Conservation (phyloP, 2,329 filamentous ascomycete species). For the Colletotrichum endophyticum region DNA sequence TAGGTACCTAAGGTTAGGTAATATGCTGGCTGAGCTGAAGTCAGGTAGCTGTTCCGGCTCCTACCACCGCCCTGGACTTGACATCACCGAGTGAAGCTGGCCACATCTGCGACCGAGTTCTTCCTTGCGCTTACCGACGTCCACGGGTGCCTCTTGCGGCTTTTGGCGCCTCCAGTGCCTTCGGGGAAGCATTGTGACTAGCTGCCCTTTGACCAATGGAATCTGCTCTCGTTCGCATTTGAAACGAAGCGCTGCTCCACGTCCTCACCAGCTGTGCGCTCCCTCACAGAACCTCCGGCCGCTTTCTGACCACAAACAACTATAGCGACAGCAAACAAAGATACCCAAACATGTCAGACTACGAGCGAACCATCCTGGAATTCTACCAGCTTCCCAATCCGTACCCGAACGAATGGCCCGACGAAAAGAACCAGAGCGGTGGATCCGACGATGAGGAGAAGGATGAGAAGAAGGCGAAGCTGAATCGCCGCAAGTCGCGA, state of each 20-base stretch:
- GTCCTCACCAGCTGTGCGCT: background rate
- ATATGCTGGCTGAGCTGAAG: background rate
- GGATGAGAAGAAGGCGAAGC: constrained; percentile 47
- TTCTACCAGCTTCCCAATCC: constrained; percentile 86
- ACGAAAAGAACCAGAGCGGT: constrained; percentile 77
- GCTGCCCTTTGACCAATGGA: background rate
- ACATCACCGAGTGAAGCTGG: background rate
- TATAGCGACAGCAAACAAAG: background rate
- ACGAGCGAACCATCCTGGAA: constrained; percentile 79
- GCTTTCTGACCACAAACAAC: background rate
- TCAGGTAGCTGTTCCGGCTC: background rate
- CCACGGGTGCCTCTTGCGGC: background rate
- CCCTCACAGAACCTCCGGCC: background rate
- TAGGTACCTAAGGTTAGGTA: background rate
- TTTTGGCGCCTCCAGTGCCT: background rate
- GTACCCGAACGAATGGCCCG: constrained; percentile 85
- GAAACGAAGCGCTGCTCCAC: background rate
- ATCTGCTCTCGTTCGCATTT: background rate
- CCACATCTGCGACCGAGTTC: background rate
- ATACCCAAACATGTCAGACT: constrained; percentile 52
- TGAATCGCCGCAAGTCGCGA: constrained; percentile 72
- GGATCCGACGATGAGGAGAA: constrained; percentile 66
- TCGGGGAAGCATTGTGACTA: background rate
- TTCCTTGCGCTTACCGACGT: background rate
- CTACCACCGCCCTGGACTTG: background rate